Conservation (phyloP, 148 eudicot species). For the Oxyria digyna region DNA sequence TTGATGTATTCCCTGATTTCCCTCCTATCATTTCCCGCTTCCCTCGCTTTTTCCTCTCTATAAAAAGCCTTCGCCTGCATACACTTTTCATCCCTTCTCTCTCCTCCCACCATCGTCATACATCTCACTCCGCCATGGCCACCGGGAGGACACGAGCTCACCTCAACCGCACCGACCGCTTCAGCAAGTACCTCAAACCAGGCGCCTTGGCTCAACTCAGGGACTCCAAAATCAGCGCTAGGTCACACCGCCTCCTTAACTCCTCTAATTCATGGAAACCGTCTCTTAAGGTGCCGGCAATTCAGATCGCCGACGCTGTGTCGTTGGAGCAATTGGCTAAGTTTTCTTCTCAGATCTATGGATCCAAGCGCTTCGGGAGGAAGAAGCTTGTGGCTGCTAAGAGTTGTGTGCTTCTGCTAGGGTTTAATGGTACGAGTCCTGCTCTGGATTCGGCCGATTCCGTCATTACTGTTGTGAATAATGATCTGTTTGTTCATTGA, state of each 20-base stretch:
- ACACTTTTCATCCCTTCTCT: not conserved
- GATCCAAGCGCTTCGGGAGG: constrained; percentile 22
- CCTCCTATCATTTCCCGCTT: not conserved
- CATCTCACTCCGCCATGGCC: not conserved
- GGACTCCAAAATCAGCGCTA: too few species aligned
- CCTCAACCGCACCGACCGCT: not conserved
- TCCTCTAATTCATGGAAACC: too few species aligned
- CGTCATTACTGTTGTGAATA: constrained; percentile 6
- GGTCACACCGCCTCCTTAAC: too few species aligned
- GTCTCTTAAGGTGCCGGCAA: too few species aligned
- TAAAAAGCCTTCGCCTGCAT: not conserved
- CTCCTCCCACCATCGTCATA: not conserved
- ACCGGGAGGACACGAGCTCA: constrained; percentile 10
- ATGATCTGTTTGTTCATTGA: constrained; percentile 26
- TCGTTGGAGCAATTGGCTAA: constrained; percentile 12
- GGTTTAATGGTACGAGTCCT: not conserved
- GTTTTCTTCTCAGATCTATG: constrained; percentile 7
- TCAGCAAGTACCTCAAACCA: constrained; percentile 24
- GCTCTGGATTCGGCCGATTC: not conserved
- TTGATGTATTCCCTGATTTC: not conserved
- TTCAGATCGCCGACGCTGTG: constrained; percentile 5
- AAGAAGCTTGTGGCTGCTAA: constrained; percentile 23
- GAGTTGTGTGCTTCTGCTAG: not conserved
- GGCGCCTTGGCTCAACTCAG: too few species aligned
- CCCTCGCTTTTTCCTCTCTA: not conserved